A percentile compares a stretch with the other conserved stretches of the same genome.
Evolutionary conservation across 306 rosid species (phyloP).

Genomic region (Dryas alaskensis): DNA sequence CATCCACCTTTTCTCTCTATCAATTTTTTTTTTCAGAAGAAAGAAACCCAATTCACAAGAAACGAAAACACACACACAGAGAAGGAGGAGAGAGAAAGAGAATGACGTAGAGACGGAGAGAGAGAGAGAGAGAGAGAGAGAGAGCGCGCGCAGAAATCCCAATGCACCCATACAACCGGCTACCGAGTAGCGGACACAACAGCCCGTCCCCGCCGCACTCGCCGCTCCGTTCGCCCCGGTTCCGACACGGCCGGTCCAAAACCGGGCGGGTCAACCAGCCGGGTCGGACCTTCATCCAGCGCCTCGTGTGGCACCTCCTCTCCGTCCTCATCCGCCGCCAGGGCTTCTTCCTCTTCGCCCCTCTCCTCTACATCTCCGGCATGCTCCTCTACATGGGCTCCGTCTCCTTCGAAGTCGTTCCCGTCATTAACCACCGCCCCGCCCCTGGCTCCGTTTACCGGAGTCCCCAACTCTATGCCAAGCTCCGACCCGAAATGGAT

Average conservation of each 20-base stretch:
- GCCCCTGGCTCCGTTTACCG: conserved; percentile 82
- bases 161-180: conserved; percentile 85
- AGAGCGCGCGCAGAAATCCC: conserved; percentile 17
- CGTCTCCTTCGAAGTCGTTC: conserved; percentile 70
- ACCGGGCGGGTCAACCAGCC: conserved; percentile 48
- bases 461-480: conserved; percentile 66
- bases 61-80: not conserved
- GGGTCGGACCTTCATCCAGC: conserved; percentile 50
- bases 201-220: conserved; percentile 91
- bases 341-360: conserved; percentile 93
- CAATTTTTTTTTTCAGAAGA: not conserved
- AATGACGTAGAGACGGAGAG: conserved; percentile 23
- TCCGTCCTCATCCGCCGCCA: conserved; percentile 81
- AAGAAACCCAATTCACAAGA: conserved; percentile 8
- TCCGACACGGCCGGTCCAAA: conserved; percentile 62
- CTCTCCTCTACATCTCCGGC: conserved; percentile 82
- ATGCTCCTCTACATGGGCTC: conserved; percentile 86
- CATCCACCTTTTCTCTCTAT: not conserved
- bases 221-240: conserved; percentile 82
- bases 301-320: conserved; percentile 65
- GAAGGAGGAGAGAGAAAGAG: not conserved
- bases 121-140: conserved; percentile 9
- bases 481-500: conserved; percentile 68
- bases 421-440: conserved; percentile 61
- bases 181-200: conserved; percentile 89